Conservation (phyloP, 2,329 filamentous ascomycete species). For the Aphanocladium album region DNA sequence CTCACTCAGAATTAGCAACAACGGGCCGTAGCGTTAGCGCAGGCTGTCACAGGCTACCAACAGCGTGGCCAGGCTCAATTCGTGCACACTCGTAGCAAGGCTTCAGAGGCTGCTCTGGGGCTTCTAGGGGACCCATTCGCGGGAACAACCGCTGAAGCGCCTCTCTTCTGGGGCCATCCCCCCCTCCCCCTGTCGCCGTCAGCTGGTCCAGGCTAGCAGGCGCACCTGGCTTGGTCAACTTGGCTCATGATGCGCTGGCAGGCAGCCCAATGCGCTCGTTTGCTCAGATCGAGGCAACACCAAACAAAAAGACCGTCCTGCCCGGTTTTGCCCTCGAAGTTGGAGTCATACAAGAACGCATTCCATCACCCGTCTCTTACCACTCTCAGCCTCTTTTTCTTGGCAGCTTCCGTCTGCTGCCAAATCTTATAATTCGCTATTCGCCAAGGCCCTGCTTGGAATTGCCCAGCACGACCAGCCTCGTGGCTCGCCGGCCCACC, state of each 20-base stretch:
- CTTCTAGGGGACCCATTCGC: not conserved
- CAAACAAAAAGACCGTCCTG: not conserved
- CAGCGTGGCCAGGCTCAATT: not conserved
- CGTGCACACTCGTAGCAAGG: not conserved
- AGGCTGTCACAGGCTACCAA: not conserved
- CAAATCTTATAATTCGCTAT: not conserved
- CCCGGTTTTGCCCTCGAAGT: not conserved
- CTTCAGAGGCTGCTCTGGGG: not conserved
- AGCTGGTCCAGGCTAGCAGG: slow-evolving; percentile 6
- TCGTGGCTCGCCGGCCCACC: not conserved
- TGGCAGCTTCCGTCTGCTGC: not conserved
- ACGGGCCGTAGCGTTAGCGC: not conserved
- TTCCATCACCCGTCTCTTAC: not conserved
- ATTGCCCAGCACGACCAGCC: not conserved
- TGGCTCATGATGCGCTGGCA: slow-evolving; percentile 13
- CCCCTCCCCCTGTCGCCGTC: not conserved
- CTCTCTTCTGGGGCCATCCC: not conserved
- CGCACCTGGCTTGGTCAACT: not conserved
- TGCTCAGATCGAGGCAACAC: not conserved
- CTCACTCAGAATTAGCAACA: too few species aligned
- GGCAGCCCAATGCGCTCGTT: not conserved
- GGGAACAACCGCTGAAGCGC: slow-evolving; percentile 12
- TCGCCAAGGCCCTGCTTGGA: not conserved
- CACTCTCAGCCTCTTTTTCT: not conserved
- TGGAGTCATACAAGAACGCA: not conserved